Evolutionary conservation across 441 rosid genomes (phyloP).

Genomic region (Populus hybrid): DNA sequence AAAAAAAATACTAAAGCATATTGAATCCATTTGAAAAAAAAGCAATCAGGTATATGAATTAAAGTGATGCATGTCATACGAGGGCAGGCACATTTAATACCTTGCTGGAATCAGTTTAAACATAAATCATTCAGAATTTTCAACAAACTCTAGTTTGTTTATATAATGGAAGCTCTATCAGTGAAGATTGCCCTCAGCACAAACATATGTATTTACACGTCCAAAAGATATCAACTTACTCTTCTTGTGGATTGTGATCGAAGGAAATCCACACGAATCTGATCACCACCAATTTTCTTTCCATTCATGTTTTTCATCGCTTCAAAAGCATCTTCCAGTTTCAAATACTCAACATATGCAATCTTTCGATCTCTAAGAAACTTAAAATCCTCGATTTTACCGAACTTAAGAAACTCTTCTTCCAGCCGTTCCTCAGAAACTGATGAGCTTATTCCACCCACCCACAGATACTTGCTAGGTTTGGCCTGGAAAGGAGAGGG

Average conservation of each 20-base stretch:
- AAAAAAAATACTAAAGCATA: not conserved
- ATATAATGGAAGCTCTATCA: constrained; percentile 1
- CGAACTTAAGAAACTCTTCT: constrained; percentile 74
- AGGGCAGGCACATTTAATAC: not conserved
- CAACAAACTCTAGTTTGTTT: not conserved
- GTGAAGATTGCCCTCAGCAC: not conserved
- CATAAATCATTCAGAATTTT: no score
- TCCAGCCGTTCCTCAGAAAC: constrained; percentile 69
- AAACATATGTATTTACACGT: no score
- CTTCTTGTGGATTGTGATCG: constrained; percentile 66
- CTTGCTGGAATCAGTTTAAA: not conserved
- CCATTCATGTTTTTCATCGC: constrained; percentile 85
- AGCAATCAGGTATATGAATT: no score
- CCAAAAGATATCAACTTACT: constrained; percentile 45
- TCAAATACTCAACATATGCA: constrained; percentile 62
- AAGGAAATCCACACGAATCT: constrained; percentile 85
- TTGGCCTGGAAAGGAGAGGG: constrained; percentile 51
- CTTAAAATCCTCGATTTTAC: constrained; percentile 76
- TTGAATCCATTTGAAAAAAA: not conserved
- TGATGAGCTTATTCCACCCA: constrained; percentile 79
- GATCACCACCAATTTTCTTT: constrained; percentile 72
- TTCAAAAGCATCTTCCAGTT: constrained; percentile 68
- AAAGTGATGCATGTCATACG: not conserved
- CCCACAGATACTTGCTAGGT: constrained; percentile 80
- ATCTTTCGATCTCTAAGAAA: constrained; percentile 74